A percentile compares a stretch with the other conserved stretches of the same genome.
phyloP scores from a whole-genome alignment of 2,329 filamentous ascomycete species.

The Nannizzia gypsea region DNA sequence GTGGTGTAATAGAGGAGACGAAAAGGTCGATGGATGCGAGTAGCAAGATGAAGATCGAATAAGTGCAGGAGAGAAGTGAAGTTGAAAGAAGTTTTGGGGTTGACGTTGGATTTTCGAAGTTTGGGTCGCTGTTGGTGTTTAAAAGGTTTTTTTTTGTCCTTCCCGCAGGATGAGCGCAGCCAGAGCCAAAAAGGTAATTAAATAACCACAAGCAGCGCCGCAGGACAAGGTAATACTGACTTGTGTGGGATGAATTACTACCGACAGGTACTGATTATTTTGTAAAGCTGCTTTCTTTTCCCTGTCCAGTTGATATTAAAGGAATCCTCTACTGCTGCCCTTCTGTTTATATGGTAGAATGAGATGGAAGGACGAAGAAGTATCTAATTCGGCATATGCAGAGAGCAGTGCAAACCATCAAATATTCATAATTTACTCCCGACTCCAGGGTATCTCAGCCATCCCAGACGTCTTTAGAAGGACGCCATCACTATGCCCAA shows the following conservation, averaged over 20 bases:
- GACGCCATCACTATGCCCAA: not conserved
- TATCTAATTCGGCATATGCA: not conserved
- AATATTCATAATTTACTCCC: not conserved
- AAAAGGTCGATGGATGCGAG: not conserved
- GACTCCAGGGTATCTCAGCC: not conserved
- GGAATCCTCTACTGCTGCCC: too few relatives aligned
- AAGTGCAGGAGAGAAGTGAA: not conserved
- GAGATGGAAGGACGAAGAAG: not conserved
- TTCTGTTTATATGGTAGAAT: not conserved
- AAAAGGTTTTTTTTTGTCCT: conserved; percentile 4
- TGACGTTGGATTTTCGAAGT: not conserved
- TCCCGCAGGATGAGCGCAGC: not conserved
- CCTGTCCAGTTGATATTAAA: not conserved
- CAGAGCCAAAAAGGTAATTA: not conserved
- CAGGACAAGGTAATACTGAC: not conserved
- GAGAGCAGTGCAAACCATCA: not conserved
- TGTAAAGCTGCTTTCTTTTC: not conserved
- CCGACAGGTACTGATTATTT: too few relatives aligned
- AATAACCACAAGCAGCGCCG: not conserved
- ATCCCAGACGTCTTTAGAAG: not conserved
- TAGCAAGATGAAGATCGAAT: not conserved
- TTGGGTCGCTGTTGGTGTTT: not conserved
- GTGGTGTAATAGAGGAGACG: conserved; percentile 4
- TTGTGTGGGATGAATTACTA: not conserved
- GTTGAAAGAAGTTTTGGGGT: conserved; percentile 6